Conservation (phyloP, 331 rosid species). For the Telfairia occidentalis region DNA sequence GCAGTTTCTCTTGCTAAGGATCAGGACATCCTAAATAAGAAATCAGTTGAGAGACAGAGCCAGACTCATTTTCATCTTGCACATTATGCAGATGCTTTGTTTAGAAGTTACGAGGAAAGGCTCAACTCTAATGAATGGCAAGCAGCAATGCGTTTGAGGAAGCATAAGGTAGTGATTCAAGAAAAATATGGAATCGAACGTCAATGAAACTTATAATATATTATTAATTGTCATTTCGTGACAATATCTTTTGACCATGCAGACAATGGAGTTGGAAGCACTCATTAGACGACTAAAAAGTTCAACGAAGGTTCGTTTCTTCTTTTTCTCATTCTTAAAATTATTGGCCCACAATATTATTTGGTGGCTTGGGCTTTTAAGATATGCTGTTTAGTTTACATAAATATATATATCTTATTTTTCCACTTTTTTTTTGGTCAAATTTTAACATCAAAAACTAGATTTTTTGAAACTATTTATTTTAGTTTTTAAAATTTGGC, state of each 20-base stretch:
- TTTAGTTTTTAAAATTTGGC: not conserved
- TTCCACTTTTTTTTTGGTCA: not conserved
- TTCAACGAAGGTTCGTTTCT: constrained; percentile 53
- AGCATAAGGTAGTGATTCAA: constrained; percentile 59
- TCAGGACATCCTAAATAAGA: constrained; percentile 41
- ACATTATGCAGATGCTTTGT: constrained; percentile 84
- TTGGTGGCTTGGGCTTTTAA: not conserved
- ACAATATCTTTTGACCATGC: constrained; percentile 22
- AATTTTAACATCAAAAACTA: not conserved
- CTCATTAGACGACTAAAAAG: constrained; percentile 49
- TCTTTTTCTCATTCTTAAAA: constrained; percentile 12
- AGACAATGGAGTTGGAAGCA: constrained; percentile 78
- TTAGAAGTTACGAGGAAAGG: constrained; percentile 81
- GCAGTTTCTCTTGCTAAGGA: constrained; percentile 71
- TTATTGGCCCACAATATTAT: not conserved
- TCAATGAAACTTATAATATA: constrained; percentile 1
- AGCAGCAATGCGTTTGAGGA: constrained; percentile 80
- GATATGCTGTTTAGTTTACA: not conserved
- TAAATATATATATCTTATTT: not conserved
- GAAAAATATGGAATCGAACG: not conserved
- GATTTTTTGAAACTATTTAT: not conserved
- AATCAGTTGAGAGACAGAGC: constrained; percentile 46
- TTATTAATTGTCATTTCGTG: constrained; percentile 7
- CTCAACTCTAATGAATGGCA: constrained; percentile 86
- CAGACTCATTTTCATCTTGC: constrained; percentile 83